Base-by-base conservation (phyloP, 164 flowering plant genomes). In the Sedum album region DNA sequence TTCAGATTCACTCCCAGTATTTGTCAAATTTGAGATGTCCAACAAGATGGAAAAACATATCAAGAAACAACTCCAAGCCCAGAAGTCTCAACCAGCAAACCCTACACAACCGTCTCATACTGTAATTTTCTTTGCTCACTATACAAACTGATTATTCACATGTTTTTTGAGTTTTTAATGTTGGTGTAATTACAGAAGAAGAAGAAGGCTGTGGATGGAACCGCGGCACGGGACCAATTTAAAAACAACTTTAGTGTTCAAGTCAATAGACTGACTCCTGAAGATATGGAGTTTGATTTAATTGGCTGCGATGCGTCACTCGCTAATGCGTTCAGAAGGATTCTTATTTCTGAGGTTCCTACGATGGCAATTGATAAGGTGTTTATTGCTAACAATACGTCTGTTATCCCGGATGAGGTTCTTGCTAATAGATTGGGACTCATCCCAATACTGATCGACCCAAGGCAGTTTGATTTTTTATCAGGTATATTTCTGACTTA, bases 311-410 rank as follows among this genome's bases (percentile, higher is more conserved):
- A 94, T 72, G 83, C 96, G 68, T 74, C 97, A 10, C 42, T 94
- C 53, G 97, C 96, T 57, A 91, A 94, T 75, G 92, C 99, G 5
- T 91, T 94, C 68, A 77, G 99, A 42, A 82, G 99, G 73, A 89
- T 94, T 42, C 97, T 91, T 44, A 86, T 94, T 28, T 81, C 98
- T 14, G 98, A 94, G 90, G 76, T 91, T 71, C 95, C 98, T 1
- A 91, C 95, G 15, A 89, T 91, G 97, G 98, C 98, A 67, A 89
- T 94, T 79, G 98, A 94, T 73, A 91, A 89, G 78, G 93, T 94
- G 66, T 71, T 88, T 31, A 76, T 94, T 70, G 97, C 93, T 69
- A 91, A 89, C 65, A 91, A 88, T 75, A 88, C 97, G 51, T 89
- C 97, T 2, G 79, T 89, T 2, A 61, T 94, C 69, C 95, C 85